A percentile compares a stretch with the other conserved stretches of the same genome.
Evolutionary conservation across 2,329 filamentous ascomycete genomes (phyloP).

Genomic region (Fusarium beomiforme): DNA sequence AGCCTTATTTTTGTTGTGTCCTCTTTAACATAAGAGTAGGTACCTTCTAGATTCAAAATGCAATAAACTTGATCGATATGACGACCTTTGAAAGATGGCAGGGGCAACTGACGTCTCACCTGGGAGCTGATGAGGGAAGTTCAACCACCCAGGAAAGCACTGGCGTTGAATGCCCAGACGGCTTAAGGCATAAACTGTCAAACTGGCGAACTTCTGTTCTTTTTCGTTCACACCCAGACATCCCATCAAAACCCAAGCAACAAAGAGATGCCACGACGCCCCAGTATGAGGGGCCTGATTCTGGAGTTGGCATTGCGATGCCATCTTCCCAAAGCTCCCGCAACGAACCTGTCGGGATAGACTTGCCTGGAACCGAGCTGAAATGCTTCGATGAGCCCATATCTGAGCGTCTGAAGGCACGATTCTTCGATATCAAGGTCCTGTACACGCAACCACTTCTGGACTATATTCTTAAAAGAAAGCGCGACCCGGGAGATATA

Average conservation of each 20-base stretch:
- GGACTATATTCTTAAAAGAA: background rate
- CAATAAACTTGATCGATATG: background rate
- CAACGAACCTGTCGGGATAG: fast-evolving
- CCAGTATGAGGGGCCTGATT: background rate
- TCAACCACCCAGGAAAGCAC: background rate
- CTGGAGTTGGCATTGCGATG: background rate
- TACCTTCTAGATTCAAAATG: too few species aligned
- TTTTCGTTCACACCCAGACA: background rate
- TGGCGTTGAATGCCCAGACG: background rate
- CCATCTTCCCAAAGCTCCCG: background rate
- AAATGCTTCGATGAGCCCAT: background rate
- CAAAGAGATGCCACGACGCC: background rate
- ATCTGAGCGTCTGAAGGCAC: background rate
- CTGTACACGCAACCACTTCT: background rate
- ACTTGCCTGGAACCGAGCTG: background rate
- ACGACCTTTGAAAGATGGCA: background rate
- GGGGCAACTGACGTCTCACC: background rate
- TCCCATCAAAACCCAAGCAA: background rate
- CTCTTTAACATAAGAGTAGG: too few species aligned
- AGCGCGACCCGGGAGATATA: background rate
- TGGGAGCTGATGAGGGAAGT: background rate
- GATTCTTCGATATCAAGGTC: background rate
- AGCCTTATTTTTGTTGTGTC: too few species aligned
- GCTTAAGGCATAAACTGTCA: background rate
- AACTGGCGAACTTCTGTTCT: background rate